Conservation (phyloP, 495 filamentous ascomycete genomes). For the Lentithecium fluviatile region DNA sequence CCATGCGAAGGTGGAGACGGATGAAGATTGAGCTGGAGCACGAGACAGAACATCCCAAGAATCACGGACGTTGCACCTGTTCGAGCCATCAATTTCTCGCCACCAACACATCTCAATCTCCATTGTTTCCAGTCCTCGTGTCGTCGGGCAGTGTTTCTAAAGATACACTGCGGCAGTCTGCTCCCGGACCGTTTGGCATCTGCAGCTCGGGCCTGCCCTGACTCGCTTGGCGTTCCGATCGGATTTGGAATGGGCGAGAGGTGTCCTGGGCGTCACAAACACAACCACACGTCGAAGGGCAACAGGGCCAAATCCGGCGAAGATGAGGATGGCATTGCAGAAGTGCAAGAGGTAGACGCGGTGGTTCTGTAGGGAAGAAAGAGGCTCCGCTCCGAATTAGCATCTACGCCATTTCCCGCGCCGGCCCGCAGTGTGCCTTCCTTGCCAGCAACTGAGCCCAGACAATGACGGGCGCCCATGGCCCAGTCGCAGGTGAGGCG, state of each 20-base stretch:
- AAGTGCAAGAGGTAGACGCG: not conserved
- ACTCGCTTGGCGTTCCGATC: slow-evolving; percentile 15
- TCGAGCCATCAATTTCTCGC: slow-evolving; percentile 1
- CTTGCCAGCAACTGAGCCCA: slow-evolving; percentile 4
- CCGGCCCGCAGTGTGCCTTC: not conserved
- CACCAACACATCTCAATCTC: not conserved
- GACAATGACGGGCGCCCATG: slow-evolving; percentile 2
- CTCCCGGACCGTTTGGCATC: slow-evolving; percentile 1
- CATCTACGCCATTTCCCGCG: not conserved
- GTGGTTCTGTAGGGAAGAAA: slow-evolving; percentile 7
- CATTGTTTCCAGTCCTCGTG: not conserved
- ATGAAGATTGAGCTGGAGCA: no score
- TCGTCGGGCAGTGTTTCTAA: slow-evolving; percentile 27
- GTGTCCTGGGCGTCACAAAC: not conserved
- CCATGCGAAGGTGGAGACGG: no score
- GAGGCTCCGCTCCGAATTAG: slow-evolving; percentile 5
- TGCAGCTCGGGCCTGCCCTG: not conserved
- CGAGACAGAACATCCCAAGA: no score
- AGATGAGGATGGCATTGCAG: not conserved
- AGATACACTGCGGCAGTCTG: slow-evolving; percentile 17
- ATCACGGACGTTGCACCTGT: not conserved
- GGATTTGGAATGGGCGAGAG: not conserved
- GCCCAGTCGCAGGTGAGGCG: not conserved
- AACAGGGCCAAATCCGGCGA: not conserved
- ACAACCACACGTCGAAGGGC: not conserved